A percentile compares a stretch with the other conserved stretches of the same genome.
Evolutionary conservation across 495 filamentous ascomycete genomes (phyloP).

Genomic region (Neurospora terricola): DNA sequence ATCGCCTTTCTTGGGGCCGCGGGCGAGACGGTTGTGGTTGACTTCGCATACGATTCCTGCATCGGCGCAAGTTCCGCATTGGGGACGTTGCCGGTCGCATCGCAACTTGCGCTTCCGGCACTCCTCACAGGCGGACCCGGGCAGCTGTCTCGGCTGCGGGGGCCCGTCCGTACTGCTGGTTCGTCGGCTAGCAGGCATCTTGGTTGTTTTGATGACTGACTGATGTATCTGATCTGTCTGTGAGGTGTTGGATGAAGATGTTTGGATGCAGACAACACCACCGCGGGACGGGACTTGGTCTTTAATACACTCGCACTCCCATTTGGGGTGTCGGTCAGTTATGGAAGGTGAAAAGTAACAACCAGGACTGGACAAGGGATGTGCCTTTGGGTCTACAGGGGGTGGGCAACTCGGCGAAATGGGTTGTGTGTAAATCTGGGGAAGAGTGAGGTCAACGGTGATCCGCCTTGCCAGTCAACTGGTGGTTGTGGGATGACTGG

Average conservation of each 20-base stretch:
- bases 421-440: background rate
- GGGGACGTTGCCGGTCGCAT: conserved; percentile 43
- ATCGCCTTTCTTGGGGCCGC: conserved; percentile 46
- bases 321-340: background rate
- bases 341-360: background rate
- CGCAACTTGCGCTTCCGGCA: conserved; percentile 40
- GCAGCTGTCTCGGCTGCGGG: conserved; percentile 29
- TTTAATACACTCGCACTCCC: background rate
- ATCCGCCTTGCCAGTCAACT: background rate
- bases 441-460: background rate
- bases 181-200: background rate
- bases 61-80: conserved; percentile 41
- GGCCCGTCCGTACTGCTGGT: background rate
- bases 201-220: background rate
- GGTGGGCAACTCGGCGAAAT: background rate
- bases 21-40: conserved; percentile 33
- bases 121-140: conserved; percentile 37
- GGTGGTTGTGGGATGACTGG: background rate
- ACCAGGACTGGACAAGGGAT: background rate
- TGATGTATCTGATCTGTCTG: background rate
- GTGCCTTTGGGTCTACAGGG: background rate
- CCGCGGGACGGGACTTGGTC: background rate
- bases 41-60: conserved; percentile 39
- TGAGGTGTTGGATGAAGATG: background rate
- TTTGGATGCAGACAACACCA: background rate